phyloP scores from a whole-genome alignment of 2,329 filamentous ascomycete genomes.

The Aspergillus pseudoviridinutans region DNA sequence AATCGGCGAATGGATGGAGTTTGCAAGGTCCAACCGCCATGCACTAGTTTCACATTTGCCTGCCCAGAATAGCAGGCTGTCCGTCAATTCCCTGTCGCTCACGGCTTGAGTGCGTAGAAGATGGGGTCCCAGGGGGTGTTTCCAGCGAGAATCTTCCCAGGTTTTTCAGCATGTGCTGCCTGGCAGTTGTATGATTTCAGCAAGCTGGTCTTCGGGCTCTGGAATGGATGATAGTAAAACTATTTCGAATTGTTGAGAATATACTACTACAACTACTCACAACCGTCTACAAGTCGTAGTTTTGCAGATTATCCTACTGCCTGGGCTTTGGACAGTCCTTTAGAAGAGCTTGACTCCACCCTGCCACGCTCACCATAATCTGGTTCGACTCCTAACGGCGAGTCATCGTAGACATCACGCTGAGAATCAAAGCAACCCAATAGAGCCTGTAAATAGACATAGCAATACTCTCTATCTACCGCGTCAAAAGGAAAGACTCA shows the following conservation, averaged over 20 bases:
- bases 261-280: neutral
- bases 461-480: neutral
- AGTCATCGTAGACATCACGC: neutral
- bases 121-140: neutral
- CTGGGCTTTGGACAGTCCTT: neutral
- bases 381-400: neutral
- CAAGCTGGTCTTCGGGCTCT: neutral
- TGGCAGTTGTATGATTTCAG: neutral
- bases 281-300: neutral
- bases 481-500: neutral
- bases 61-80: neutral
- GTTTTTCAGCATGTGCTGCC: neutral
- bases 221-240: neutral
- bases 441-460: neutral
- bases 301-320: neutral
- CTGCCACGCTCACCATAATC: neutral
- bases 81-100: neutral
- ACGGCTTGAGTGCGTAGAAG: neutral
- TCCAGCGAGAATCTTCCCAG: neutral
- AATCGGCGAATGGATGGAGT: neutral
- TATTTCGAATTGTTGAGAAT: neutral
- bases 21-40: neutral
- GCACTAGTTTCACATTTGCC: neutral
- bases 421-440: neutral
- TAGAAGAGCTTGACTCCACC: neutral